Conservation (phyloP, 768 basidiomycete genomes). For the Cytidiella melzeri region DNA sequence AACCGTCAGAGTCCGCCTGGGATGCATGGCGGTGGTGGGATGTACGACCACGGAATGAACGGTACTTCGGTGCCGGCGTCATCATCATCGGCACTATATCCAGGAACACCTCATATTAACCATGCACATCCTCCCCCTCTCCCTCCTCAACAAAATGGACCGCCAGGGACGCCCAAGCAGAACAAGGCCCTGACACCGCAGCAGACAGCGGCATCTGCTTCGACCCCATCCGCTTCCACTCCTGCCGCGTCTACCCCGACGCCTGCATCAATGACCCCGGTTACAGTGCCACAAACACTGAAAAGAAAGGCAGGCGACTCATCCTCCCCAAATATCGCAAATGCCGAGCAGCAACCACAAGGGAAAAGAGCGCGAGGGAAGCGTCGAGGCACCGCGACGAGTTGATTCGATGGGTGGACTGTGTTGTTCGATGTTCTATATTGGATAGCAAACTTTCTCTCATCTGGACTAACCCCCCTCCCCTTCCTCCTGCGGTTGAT, state of each 20-base stretch:
- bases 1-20: neutral
- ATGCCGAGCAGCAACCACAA: slow-evolving; percentile 36
- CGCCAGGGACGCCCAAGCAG: slow-evolving; percentile 51
- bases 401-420: too few species aligned
- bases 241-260: slow-evolving; percentile 21
- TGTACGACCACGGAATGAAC: neutral
- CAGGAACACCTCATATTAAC: slow-evolving; percentile 10
- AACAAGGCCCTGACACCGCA: slow-evolving; percentile 48
- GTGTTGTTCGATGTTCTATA: slow-evolving; percentile 9
- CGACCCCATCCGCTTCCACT: slow-evolving; percentile 24
- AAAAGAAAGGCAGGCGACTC: slow-evolving; percentile 33
- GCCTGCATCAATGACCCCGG: slow-evolving; percentile 21
- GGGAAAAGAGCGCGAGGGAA: slow-evolving; percentile 34
- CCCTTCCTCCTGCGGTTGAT: slow-evolving; percentile 13
- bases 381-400: neutral
- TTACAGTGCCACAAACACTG: slow-evolving; percentile 23
- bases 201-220: slow-evolving; percentile 21
- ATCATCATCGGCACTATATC: slow-evolving; percentile 11
- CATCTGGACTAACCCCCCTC: slow-evolving; percentile 7
- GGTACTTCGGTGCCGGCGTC: slow-evolving; percentile 11
- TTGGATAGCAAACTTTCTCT: slow-evolving; percentile 13
- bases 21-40: neutral
- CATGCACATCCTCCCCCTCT: slow-evolving; percentile 19
- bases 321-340: slow-evolving; percentile 46
- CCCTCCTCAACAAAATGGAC: slow-evolving; percentile 48